Percentiles rank a stretch among this genome's conserved stretches.
phyloP scores from a whole-genome alignment of 169 alveolate genomes.

The Plasmodium blacklocki region DNA sequence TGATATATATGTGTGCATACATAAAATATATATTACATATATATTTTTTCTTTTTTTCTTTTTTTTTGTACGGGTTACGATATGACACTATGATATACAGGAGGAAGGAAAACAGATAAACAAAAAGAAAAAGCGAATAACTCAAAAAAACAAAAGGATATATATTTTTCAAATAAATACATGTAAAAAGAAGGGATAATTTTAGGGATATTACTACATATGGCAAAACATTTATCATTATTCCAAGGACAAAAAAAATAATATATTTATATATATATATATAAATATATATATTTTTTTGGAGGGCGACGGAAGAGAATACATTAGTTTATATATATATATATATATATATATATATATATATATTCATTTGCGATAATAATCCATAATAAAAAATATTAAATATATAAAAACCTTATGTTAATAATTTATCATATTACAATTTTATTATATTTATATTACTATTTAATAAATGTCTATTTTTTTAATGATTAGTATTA shows the following conservation, averaged over 20 bases:
- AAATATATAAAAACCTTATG: too few relatives aligned
- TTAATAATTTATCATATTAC: too few relatives aligned
- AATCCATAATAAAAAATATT: too few relatives aligned
- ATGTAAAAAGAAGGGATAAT: constrained; percentile 18
- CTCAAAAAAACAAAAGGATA: not conserved
- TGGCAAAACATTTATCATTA: constrained; percentile 9
- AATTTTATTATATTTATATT: too few relatives aligned
- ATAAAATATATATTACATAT: not conserved
- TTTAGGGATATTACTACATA: constrained; percentile 3
- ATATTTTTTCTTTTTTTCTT: not conserved
- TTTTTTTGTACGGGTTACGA: constrained; percentile 41
- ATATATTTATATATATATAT: too few relatives aligned
- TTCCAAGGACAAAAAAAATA: not conserved
- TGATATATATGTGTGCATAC: not conserved
- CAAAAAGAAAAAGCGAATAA: constrained; percentile 1
- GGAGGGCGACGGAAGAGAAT: too few relatives aligned
- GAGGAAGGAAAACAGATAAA: constrained; percentile 32
- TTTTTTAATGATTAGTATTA: too few relatives aligned
- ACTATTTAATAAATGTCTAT: too few relatives aligned
- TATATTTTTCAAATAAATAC: constrained; percentile 11
- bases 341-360: too few relatives aligned
- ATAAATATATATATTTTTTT: too few relatives aligned
- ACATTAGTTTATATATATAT: too few relatives aligned
- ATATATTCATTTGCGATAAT: too few relatives aligned
- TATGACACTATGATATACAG: constrained; percentile 31